Percentiles rank a stretch among this genome's conserved stretches.
Evolutionary conservation across 805 yeast species (phyloP).

Genomic region (Kazachstania martiniae): DNA sequence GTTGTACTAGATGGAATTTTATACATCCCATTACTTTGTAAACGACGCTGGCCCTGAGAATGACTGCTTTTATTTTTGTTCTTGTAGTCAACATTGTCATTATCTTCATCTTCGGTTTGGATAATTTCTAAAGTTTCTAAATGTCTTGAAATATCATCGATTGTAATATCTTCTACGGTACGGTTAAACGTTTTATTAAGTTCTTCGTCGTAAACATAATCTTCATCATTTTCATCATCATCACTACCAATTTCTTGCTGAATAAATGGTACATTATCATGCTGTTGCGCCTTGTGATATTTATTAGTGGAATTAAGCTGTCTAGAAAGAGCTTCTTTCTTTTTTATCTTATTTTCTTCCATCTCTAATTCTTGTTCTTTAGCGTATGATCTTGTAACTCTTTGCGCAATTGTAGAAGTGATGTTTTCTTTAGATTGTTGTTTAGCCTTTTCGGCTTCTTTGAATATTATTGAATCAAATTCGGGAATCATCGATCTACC

Average conservation of each 20-base stretch:
- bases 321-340: neutral
- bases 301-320: slow-evolving; percentile 1
- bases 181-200: slow-evolving; percentile 29
- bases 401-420: slow-evolving; percentile 10
- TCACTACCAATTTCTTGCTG: slow-evolving; percentile 23
- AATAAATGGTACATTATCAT: slow-evolving; percentile 20
- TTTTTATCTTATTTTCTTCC: slow-evolving; percentile 2
- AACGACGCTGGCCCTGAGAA: slow-evolving; percentile 3
- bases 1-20: slow-evolving; percentile 24
- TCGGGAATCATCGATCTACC: slow-evolving; percentile 55
- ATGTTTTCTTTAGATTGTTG: neutral
- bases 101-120: slow-evolving; percentile 6
- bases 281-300: slow-evolving; percentile 1
- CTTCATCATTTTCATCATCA: slow-evolving; percentile 28
- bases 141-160: slow-evolving; percentile 30
- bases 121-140: slow-evolving; percentile 27
- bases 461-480: slow-evolving; percentile 21
- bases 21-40: slow-evolving; percentile 12
- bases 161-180: slow-evolving; percentile 30
- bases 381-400: slow-evolving; percentile 18
- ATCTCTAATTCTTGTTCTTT: slow-evolving; percentile 1
- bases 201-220: slow-evolving; percentile 28
- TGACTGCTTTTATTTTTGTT: neutral
- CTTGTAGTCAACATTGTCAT: neutral
- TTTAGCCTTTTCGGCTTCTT: slow-evolving; percentile 1